These are phyloP conservation scores for Dicorynia guianensis DNA, from an alignment of 306 rosid species.

Conservation along the genomic window DNA sequence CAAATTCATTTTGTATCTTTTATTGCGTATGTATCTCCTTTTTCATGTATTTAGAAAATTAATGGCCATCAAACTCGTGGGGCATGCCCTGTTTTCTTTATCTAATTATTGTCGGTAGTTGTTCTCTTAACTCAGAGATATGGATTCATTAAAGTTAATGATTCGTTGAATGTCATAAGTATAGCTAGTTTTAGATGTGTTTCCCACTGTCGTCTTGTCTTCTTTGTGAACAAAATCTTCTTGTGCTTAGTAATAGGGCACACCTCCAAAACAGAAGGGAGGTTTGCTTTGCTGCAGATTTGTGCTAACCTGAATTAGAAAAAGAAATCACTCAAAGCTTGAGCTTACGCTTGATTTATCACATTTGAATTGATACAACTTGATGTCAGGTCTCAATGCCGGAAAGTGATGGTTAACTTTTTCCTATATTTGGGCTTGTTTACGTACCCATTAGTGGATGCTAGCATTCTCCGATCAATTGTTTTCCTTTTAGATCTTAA, in stretches of 20 bases:
- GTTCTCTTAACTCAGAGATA: slow-evolving; percentile 6
- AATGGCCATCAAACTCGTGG: slow-evolving; percentile 3
- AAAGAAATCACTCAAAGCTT: not conserved
- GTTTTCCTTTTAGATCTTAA: not conserved
- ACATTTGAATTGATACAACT: not conserved
- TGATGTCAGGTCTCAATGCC: slow-evolving; percentile 10
- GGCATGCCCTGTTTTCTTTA: slow-evolving; percentile 9
- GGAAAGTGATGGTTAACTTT: slow-evolving; percentile 11
- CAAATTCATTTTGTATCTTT: slow-evolving; percentile 11
- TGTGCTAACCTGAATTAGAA: not conserved
- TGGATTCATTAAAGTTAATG: slow-evolving; percentile 11
- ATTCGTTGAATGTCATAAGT: slow-evolving; percentile 10
- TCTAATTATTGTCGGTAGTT: slow-evolving; percentile 17
- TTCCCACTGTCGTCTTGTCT: not conserved
- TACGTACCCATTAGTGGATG: slow-evolving; percentile 8
- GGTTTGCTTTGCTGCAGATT: slow-evolving; percentile 15
- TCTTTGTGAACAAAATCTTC: slow-evolving; percentile 13
- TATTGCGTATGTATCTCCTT: not conserved
- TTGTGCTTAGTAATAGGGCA: not conserved
- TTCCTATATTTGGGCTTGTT: not conserved
- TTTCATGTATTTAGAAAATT: not conserved
- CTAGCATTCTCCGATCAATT: slow-evolving; percentile 18
- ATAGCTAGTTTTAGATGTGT: not conserved
- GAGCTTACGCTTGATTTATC: slow-evolving; percentile 11
- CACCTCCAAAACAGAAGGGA: not conserved